Conservation (phyloP, 2,329 filamentous ascomycete genomes). For the Stenocarpella maydis region DNA sequence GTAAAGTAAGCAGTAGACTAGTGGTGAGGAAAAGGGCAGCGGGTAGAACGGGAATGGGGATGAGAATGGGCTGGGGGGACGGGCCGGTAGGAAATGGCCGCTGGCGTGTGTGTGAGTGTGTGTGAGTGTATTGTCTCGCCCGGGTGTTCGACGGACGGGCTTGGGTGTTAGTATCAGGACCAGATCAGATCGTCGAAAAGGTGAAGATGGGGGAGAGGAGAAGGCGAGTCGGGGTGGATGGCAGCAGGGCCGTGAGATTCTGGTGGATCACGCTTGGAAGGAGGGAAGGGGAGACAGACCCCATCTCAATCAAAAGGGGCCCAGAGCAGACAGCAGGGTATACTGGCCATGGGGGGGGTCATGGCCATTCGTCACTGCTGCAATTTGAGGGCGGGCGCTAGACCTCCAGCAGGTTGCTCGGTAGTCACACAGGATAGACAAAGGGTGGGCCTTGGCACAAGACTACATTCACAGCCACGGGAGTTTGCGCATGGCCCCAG, state of each 20-base stretch:
- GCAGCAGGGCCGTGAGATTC: too few species aligned
- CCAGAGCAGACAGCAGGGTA: background rate
- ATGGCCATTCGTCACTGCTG: constrained; percentile 17
- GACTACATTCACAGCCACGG: background rate
- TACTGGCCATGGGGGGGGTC: background rate
- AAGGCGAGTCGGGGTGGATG: constrained; percentile 11
- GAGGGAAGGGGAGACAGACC: constrained; percentile 30
- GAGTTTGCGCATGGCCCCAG: background rate
- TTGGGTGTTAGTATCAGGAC: constrained; percentile 26
- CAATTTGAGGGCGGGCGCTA: constrained; percentile 29
- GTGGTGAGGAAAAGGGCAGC: constrained; percentile 3
- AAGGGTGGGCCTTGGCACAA: constrained; percentile 22
- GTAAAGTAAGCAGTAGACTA: constrained; percentile 16
- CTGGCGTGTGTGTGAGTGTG: constrained; percentile 5
- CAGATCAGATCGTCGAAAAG: constrained; percentile 28
- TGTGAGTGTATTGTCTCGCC: background rate
- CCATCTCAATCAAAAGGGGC: constrained; percentile 35
- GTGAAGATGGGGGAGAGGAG: constrained; percentile 29
- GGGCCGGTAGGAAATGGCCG: constrained; percentile 28
- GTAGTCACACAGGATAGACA: constrained; percentile 20
- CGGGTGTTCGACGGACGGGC: constrained; percentile 22
- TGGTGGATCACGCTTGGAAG: constrained; percentile 22
- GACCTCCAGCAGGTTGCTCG: too few species aligned
- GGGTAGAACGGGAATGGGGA: constrained; percentile 17
- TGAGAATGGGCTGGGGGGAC: background rate